phyloP scores from a whole-genome alignment of 1,139 yeast species.

The Scheffersomyces lignicola region DNA sequence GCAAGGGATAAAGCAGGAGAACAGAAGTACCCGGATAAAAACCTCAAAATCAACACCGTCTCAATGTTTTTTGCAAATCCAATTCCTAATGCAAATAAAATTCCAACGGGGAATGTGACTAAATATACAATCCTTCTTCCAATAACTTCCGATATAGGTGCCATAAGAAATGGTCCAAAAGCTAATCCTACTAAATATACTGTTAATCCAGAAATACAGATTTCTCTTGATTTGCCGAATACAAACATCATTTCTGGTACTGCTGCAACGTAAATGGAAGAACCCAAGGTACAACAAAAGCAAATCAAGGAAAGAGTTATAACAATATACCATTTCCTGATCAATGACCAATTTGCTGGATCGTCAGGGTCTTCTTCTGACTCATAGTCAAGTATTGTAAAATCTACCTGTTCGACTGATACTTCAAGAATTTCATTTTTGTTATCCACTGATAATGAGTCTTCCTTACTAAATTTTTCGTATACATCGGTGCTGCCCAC shows the following conservation, averaged over 20 bases:
- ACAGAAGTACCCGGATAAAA: slow-evolving; percentile 77
- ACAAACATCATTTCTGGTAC: slow-evolving; percentile 48
- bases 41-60: slow-evolving; percentile 65
- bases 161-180: slow-evolving; percentile 73
- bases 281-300: slow-evolving; percentile 68
- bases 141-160: slow-evolving; percentile 73
- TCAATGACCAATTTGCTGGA: slow-evolving; percentile 64
- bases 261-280: slow-evolving; percentile 66
- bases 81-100: slow-evolving; percentile 76
- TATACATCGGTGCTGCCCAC: no score
- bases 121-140: slow-evolving; percentile 70
- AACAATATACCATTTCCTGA: slow-evolving; percentile 65
- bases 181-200: slow-evolving; percentile 72
- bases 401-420: slow-evolving; percentile 24
- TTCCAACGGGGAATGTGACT: slow-evolving; percentile 60
- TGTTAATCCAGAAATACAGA: slow-evolving; percentile 66
- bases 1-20: slow-evolving; percentile 87
- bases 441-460: no score
- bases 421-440: background rate
- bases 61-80: slow-evolving; percentile 64
- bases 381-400: slow-evolving; percentile 61
- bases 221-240: slow-evolving; percentile 54
- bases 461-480: no score
- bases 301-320: slow-evolving; percentile 63
- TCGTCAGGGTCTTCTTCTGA: slow-evolving; percentile 56